A percentile compares a stretch with the other conserved stretches of the same genome.
phyloP scores from a whole-genome alignment of 192 early-diverging fungal genomes.

The Entomortierella chlamydospora region DNA sequence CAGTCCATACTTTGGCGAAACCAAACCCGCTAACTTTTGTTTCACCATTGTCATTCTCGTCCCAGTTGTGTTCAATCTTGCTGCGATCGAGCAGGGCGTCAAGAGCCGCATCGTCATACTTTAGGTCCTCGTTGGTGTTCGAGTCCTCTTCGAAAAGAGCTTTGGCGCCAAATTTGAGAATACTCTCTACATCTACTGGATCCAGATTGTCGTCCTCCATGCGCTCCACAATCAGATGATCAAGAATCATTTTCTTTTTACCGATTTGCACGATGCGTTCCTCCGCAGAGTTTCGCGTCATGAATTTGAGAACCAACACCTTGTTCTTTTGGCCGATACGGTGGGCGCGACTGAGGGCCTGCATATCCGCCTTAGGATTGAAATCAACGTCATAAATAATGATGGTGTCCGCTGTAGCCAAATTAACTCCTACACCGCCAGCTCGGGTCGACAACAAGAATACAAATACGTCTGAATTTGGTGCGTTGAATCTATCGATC shows the following conservation, averaged over 20 bases:
- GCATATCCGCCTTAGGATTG: slow-evolving; percentile 79
- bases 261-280: slow-evolving; percentile 80
- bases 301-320: slow-evolving; percentile 73
- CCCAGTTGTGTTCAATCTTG: slow-evolving; percentile 53
- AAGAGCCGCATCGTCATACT: slow-evolving; percentile 68
- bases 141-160: slow-evolving; percentile 74
- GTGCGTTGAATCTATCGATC: slow-evolving; percentile 76
- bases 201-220: slow-evolving; percentile 72
- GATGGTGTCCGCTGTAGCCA: slow-evolving; percentile 79
- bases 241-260: slow-evolving; percentile 79
- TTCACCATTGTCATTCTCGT: slow-evolving; percentile 48
- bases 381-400: slow-evolving; percentile 82
- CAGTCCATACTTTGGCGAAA: slow-evolving; percentile 76
- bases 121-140: slow-evolving; percentile 56
- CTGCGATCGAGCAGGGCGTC: slow-evolving; percentile 71
- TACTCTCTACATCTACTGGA: slow-evolving; percentile 67
- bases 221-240: slow-evolving; percentile 80
- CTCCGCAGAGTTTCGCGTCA: slow-evolving; percentile 72
- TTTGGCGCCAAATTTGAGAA: slow-evolving; percentile 76
- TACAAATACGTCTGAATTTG: slow-evolving; percentile 67
- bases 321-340: slow-evolving; percentile 78
- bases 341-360: slow-evolving; percentile 80
- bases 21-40: slow-evolving; percentile 61
- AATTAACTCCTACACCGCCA: slow-evolving; percentile 80
- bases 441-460: slow-evolving; percentile 82